Evolutionary conservation across 768 basidiomycete genomes (phyloP).

Genomic region (Kwoniella mangroviensis): DNA sequence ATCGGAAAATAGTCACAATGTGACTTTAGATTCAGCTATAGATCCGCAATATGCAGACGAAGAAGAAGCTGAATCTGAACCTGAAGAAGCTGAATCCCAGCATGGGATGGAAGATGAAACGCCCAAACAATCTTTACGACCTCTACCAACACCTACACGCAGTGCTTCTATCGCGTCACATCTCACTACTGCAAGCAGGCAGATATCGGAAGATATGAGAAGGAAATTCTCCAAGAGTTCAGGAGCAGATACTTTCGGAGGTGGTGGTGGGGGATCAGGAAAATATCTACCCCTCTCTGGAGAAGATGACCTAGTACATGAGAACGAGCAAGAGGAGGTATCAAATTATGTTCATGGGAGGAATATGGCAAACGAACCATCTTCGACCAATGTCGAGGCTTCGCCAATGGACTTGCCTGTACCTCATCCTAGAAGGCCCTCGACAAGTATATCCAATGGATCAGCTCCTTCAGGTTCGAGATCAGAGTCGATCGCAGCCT

Average conservation of each 20-base stretch:
- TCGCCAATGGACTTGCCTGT: constrained; percentile 2
- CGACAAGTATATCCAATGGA: constrained; percentile 1
- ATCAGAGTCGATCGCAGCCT: constrained; percentile 5
- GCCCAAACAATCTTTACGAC: constrained; percentile 21
- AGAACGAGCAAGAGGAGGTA: constrained; percentile 1
- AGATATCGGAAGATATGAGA: constrained; percentile 28
- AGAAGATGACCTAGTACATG: constrained; percentile 20
- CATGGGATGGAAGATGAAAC: constrained; percentile 14
- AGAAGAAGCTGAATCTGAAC: not conserved
- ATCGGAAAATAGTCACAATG: not conserved
- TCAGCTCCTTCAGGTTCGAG: constrained; percentile 6
- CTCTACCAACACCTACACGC: constrained; percentile 24
- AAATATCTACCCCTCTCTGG: constrained; percentile 40
- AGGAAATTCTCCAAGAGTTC: constrained; percentile 33
- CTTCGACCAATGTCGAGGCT: constrained; percentile 16
- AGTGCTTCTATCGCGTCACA: constrained; percentile 33
- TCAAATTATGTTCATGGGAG: not conserved
- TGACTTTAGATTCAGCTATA: not conserved
- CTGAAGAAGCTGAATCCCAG: not conserved
- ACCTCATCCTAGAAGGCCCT: constrained; percentile 15
- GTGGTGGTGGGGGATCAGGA: constrained; percentile 15
- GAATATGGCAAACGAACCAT: not conserved
- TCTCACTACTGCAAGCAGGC: constrained; percentile 27
- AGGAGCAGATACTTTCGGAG: constrained; percentile 29
- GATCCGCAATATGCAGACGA: constrained; percentile 1